A percentile compares a stretch with the other conserved stretches of the same genome.
Conservation (phyloP, 73 alveolate species). For the Blepharisma japonicum region DNA sequence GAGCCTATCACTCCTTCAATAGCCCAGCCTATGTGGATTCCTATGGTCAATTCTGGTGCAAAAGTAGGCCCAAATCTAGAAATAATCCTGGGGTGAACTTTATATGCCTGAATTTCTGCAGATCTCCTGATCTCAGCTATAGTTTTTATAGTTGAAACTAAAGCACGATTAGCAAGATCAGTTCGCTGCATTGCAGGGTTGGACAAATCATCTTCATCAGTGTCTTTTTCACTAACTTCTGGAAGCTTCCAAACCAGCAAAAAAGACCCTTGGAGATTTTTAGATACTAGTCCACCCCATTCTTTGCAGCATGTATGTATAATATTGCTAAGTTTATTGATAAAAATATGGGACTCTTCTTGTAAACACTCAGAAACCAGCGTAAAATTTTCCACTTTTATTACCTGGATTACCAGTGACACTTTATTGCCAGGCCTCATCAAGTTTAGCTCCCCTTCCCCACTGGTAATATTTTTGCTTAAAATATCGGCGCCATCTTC, state of each 20-base stretch:
- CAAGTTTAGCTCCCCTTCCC: constrained; percentile 32
- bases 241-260: constrained; percentile 27
- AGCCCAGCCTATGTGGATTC: constrained; percentile 89
- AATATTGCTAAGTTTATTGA: not conserved
- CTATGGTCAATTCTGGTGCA: constrained; percentile 70
- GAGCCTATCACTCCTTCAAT: constrained; percentile 95
- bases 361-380: constrained; percentile 5
- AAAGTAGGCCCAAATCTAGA: constrained; percentile 39
- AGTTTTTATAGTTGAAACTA: constrained; percentile 61
- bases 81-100: constrained; percentile 46
- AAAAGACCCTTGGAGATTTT: not conserved
- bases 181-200: constrained; percentile 41
- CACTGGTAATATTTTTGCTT: constrained; percentile 39
- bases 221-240: constrained; percentile 6
- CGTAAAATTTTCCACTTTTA: constrained; percentile 4
- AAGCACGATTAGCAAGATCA: constrained; percentile 65
- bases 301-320: constrained; percentile 19
- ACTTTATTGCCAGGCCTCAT: constrained; percentile 32
- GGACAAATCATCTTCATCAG: not conserved
- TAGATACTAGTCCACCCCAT: not conserved
- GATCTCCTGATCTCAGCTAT: constrained; percentile 64
- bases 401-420: not conserved
- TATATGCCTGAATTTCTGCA: constrained; percentile 45
- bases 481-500: constrained; percentile 56
- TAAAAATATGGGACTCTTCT: constrained; percentile 3